Evolutionary conservation across 1,284 basidiomycete genomes (phyloP).

Genomic region (Hypsizygus ulmarius): DNA sequence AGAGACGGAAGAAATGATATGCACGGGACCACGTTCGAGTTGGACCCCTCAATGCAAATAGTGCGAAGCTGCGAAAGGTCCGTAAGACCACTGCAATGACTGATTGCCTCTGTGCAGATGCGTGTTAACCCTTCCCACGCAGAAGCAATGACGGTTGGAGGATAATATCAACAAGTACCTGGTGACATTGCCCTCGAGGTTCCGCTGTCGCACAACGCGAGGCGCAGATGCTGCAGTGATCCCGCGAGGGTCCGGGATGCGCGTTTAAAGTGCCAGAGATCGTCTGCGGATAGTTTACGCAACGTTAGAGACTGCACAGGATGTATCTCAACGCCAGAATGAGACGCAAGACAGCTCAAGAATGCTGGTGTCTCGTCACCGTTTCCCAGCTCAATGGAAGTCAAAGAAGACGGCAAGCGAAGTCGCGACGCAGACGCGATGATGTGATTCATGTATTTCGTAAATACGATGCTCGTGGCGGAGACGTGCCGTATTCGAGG

Average conservation of each 20-base stretch:
- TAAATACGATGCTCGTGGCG: constrained; percentile 22
- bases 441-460: constrained; percentile 24
- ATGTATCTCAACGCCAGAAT: not conserved
- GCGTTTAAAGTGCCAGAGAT: not conserved
- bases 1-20: not conserved
- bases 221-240: not conserved
- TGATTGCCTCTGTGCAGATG: not conserved
- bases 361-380: constrained; percentile 24
- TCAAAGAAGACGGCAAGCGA: constrained; percentile 13
- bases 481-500: constrained; percentile 22
- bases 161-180: not conserved
- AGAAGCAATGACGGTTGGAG: not conserved
- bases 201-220: too few relatives aligned
- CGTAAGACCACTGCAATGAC: not conserved
- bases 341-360: constrained; percentile 15
- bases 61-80: not conserved
- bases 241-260: not conserved
- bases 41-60: not conserved
- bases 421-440: constrained; percentile 16
- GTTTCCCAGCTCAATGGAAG: constrained; percentile 21
- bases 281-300: not conserved
- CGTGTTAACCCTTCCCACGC: not conserved
- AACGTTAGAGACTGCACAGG: not conserved
- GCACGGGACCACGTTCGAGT: not conserved
- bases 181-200: not conserved